Evolutionary conservation across 441 rosid species (phyloP), one percentile per base, ranked within the genome.

Genomic region (Gossypium trilobum): DNA sequence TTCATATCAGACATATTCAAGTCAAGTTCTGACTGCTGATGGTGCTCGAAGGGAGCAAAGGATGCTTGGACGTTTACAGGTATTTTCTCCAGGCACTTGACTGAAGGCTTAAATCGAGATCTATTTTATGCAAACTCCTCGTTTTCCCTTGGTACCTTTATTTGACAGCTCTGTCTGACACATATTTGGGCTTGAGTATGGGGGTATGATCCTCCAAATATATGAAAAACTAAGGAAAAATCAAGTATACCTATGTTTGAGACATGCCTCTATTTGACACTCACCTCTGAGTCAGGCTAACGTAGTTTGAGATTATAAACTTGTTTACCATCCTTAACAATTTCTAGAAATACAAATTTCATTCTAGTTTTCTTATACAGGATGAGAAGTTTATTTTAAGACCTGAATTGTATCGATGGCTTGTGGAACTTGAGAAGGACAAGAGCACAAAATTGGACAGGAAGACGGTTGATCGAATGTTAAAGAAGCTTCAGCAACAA

Each of bases 341-440:
- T 9, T 48, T 13, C 55, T 5, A 46, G 56, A 44, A 33, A 46
- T 46, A 22, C 50, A 64, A 23, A 74, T 22, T 16, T 16, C 66
- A 31, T 48, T 33, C 63, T 36, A 11, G 42, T 78, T 82, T 83
- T 86, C 70, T 68, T 74, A 13, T 84, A 75, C 85, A 95, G 98
- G 88, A 86, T 56, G 89, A 95, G 76, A 89, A 90, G 80, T 87
- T 90, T 75, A 79, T 95, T 77, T 79, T 95, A 81, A 90, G 85
- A 86, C 78, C 86, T 25, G 97, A 93, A 81, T 87, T 95, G 46
- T 89, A 85, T 77, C 87, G 81, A 78, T 89, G 97, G 98, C 97
- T 95, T 46, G 75, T 85, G 73, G 88, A 81, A 83, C 81, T 89
- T 80, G 99, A 95, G 85, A 89, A 84, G 79, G 92, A 91, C 75